phyloP scores from a whole-genome alignment of 352 stramenopile species.

The Phytophthora brassicae region DNA sequence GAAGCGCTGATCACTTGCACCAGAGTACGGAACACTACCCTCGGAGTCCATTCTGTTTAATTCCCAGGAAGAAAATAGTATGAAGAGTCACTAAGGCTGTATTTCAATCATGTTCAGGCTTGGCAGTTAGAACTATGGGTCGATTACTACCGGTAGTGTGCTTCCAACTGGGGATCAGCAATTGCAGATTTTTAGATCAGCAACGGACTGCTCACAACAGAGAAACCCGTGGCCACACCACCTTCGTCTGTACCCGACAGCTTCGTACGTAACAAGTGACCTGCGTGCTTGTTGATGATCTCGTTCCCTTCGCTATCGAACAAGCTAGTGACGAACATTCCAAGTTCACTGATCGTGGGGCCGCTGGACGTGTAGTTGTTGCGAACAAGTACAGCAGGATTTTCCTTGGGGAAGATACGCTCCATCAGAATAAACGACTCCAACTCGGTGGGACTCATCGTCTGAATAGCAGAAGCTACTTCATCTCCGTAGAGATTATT shows the following conservation, averaged over 20 bases:
- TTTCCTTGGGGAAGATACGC: conserved; percentile 92
- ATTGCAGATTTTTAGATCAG: conserved; percentile 56
- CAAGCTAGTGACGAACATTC: conserved; percentile 92
- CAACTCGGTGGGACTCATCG: conserved; percentile 68
- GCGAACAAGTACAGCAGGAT: conserved; percentile 75
- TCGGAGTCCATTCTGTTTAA: not conserved
- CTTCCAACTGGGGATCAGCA: conserved; percentile 1
- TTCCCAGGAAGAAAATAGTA: not conserved
- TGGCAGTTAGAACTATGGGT: no score
- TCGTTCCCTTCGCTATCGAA: conserved; percentile 75
- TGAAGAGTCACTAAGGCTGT: not conserved
- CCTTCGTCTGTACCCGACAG: conserved; percentile 95
- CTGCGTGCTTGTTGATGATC: conserved; percentile 93
- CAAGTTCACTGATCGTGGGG: conserved; percentile 93
- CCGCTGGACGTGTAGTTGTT: conserved; percentile 74
- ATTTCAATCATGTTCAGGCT: no score
- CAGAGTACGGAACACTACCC: no score
- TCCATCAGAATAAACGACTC: conserved; percentile 97
- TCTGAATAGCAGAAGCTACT: conserved; percentile 84
- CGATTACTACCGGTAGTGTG: no score
- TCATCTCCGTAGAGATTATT: conserved; percentile 98
- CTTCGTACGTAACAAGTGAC: conserved; percentile 97
- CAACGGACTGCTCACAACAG: conserved; percentile 90
- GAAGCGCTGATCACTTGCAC: conserved; percentile 20
- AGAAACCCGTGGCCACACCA: conserved; percentile 94